phyloP scores from a whole-genome alignment of 768 basidiomycete species.

The Rhodotorula babjevae region DNA sequence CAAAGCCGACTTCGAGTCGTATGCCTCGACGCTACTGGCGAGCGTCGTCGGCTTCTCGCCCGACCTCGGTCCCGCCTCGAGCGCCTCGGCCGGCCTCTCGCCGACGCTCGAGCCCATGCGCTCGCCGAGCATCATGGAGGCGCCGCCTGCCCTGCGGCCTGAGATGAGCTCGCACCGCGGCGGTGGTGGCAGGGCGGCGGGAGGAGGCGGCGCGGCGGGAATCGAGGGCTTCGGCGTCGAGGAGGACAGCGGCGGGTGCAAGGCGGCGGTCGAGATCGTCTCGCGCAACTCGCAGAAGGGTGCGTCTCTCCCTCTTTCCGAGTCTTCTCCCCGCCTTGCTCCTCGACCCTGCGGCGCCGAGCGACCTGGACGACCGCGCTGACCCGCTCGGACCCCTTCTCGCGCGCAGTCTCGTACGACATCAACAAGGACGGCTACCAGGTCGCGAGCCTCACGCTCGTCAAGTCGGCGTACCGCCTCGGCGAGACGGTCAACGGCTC shows the following conservation, averaged over 20 bases:
- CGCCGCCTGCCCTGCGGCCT: slow-evolving; percentile 21
- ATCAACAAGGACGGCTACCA: slow-evolving; percentile 86
- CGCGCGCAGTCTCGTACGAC: slow-evolving; percentile 73
- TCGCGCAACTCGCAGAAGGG: slow-evolving; percentile 86
- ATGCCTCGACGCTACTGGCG: slow-evolving; percentile 45
- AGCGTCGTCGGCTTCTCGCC: slow-evolving; percentile 39
- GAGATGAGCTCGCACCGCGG: slow-evolving; percentile 30
- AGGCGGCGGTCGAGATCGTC: slow-evolving; percentile 84
- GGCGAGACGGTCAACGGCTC: slow-evolving; percentile 89
- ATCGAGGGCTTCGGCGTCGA: slow-evolving; percentile 21
- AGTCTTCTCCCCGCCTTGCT: not conserved
- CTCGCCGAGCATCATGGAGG: slow-evolving; percentile 30
- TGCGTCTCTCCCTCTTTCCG: slow-evolving; percentile 46
- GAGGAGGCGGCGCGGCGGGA: not conserved
- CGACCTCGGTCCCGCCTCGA: slow-evolving; percentile 14
- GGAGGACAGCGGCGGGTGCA: slow-evolving; percentile 46
- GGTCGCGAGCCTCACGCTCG: slow-evolving; percentile 85
- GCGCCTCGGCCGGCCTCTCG: slow-evolving; percentile 5
- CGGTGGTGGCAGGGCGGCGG: too few relatives aligned
- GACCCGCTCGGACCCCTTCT: too few relatives aligned
- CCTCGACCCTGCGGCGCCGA: too few relatives aligned
- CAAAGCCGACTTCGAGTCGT: slow-evolving; percentile 43
- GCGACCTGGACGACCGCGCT: too few relatives aligned
- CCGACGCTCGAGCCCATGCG: slow-evolving; percentile 7
- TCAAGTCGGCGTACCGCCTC: slow-evolving; percentile 82